Evolutionary conservation across 1,139 yeast species (phyloP), one percentile per base, ranked within the genome.

Genomic region (Nakaseomyces uthaithaninus): DNA sequence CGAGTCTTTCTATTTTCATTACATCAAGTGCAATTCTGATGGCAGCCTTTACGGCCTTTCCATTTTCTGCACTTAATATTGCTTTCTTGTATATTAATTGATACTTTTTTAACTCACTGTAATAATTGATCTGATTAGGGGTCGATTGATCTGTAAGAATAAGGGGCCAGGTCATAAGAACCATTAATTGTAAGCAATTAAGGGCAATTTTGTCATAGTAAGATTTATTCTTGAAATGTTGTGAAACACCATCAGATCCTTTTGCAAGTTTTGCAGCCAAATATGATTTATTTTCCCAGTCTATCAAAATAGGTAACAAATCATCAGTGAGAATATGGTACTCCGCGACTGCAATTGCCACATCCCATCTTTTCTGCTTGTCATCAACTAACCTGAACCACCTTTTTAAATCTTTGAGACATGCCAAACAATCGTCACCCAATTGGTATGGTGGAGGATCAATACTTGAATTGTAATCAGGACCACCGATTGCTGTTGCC

Each of bases 331-430:
- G 80, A 22, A 91, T 67, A 1, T 83, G 83, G 8, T 83, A 76
- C 40, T 85, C 93, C 4, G 89, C 84, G 50, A 94, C 82, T 0
- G 95, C 95, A 37, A 84, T 68, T 0, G 95, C 94, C 14, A 89
- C 95, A 49, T 81, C 87, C 68, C 76, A 80, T 20, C 77, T 69
- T 39, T 72, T 69, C 45, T 74, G 72, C 33, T 70, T 68, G 45
- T 85, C 94, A 58, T 91, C 98, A 38, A 85, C 91, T 1, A 82
- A 71, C 49, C 76, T 76, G 42, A 91, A 73, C 95, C 97, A 89
- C 50, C 83, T 70, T 57, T 85, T 86, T 46, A 91, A 63, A 63
- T 91, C 98, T 52, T 84, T 81, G 27, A 91, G 65, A 61, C 97
- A 86, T 1, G 89, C 89, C 45, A 84, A 64, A 45, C 96, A 95